Conservation (phyloP, 495 filamentous ascomycete species). For the Durotheca rogersii region DNA sequence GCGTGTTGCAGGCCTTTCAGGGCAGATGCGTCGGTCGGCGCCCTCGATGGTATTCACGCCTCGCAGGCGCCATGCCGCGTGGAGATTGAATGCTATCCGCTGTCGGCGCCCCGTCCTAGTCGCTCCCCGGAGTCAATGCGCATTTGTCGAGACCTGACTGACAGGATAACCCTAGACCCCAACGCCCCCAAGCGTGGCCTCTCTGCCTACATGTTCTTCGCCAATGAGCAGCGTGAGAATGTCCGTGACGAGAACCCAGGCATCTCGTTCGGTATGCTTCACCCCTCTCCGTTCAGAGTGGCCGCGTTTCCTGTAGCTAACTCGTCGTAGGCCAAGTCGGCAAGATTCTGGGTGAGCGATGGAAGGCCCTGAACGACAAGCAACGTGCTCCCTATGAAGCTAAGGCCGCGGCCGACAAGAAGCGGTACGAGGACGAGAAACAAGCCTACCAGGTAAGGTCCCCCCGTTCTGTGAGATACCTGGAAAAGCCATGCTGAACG, state of each 20-base stretch:
- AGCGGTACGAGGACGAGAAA: constrained; percentile 98
- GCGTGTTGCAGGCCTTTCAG: too few species aligned
- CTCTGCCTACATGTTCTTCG: constrained; percentile 99
- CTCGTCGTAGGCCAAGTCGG: constrained; percentile 77
- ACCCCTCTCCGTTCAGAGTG: too few species aligned
- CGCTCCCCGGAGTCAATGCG: background rate
- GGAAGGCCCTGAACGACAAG: constrained; percentile 90
- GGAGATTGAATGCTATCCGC: too few species aligned
- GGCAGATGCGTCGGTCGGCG: too few species aligned
- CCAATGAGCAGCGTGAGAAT: constrained; percentile 97
- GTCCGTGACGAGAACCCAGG: constrained; percentile 98
- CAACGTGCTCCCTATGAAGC: constrained; percentile 91
- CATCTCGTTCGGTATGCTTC: constrained; percentile 83
- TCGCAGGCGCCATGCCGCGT: too few species aligned
- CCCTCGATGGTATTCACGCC: too few species aligned
- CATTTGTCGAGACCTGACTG: constrained; percentile 1
- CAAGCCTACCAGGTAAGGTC: constrained; percentile 78
- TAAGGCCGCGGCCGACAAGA: constrained; percentile 95
- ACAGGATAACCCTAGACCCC: constrained; percentile 64
- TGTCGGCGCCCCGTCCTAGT: too few species aligned
- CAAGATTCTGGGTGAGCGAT: constrained; percentile 94
- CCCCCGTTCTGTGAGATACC: too few species aligned
- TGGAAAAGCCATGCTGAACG: constrained; percentile 31
- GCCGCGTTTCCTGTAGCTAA: constrained; percentile 4
- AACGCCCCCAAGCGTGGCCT: constrained; percentile 99